phyloP scores from a whole-genome alignment of 2,329 filamentous ascomycete genomes.

The Helotiales sp. region DNA sequence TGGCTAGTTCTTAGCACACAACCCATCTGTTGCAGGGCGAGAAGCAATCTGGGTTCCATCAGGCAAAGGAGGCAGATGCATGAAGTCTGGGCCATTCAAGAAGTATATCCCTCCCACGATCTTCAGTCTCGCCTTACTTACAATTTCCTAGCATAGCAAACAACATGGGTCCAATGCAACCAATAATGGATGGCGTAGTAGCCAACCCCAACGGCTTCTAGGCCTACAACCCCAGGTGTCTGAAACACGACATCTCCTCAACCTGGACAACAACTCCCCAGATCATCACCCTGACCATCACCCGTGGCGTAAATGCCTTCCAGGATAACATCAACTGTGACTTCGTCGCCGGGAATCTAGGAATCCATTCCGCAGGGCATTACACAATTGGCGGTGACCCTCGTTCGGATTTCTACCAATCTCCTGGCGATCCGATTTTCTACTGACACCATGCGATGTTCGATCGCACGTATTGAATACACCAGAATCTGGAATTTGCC shows the following conservation, averaged over 20 bases:
- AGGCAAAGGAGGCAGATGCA: slow-evolving; percentile 60
- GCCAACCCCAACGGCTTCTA: slow-evolving; percentile 12
- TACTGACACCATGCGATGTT: slow-evolving; percentile 52
- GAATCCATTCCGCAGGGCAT: slow-evolving; percentile 44
- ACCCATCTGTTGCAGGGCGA: slow-evolving; percentile 21
- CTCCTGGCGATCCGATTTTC: slow-evolving; percentile 51
- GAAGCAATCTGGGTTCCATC: slow-evolving; percentile 44
- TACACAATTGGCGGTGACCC: slow-evolving; percentile 50
- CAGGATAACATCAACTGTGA: slow-evolving; percentile 35
- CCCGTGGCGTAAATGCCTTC: slow-evolving; percentile 19
- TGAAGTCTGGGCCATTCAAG: slow-evolving; percentile 52
- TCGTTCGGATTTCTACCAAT: slow-evolving; percentile 48
- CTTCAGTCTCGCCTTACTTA: not conserved
- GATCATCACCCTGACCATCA: slow-evolving; percentile 15
- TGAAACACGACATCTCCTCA: slow-evolving; percentile 48
- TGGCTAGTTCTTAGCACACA: slow-evolving; percentile 44
- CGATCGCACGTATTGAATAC: slow-evolving; percentile 53
- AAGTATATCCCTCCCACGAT: not conserved
- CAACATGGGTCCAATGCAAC: slow-evolving; percentile 29
- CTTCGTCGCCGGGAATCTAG: slow-evolving; percentile 32
- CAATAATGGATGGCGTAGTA: slow-evolving; percentile 7
- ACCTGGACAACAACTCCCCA: slow-evolving; percentile 8
- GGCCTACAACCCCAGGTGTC: slow-evolving; percentile 49
- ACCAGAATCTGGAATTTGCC: slow-evolving; percentile 48
- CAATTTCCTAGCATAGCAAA: slow-evolving; percentile 37